phyloP scores from a whole-genome alignment of 1,284 basidiomycete species.

The Trichosporon ovoides region DNA sequence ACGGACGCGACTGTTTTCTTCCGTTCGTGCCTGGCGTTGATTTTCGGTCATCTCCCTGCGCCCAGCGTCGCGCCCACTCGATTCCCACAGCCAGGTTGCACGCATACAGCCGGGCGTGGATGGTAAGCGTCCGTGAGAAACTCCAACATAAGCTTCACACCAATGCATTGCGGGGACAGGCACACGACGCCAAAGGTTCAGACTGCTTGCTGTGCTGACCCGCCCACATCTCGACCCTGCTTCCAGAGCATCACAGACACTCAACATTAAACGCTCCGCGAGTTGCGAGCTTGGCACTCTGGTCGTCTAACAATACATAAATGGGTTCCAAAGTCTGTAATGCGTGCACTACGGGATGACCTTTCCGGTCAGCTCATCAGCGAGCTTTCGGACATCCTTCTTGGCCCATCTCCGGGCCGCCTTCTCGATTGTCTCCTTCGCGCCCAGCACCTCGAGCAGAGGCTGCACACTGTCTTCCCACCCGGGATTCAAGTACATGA shows the following conservation, averaged over 20 bases:
- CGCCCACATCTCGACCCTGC: too few relatives aligned
- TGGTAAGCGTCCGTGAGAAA: too few relatives aligned
- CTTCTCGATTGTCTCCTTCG: constrained; percentile 54
- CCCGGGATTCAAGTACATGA: constrained; percentile 59
- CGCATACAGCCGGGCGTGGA: not conserved
- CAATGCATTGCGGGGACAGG: too few relatives aligned
- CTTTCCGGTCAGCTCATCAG: constrained; percentile 59
- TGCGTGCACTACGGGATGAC: constrained; percentile 10
- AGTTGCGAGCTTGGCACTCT: too few relatives aligned
- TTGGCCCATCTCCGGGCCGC: constrained; percentile 55
- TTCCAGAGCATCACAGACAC: too few relatives aligned
- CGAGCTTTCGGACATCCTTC: constrained; percentile 57
- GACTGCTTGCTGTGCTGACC: too few relatives aligned
- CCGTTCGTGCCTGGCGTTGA: not conserved
- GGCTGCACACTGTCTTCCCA: constrained; percentile 58
- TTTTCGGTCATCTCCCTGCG: not conserved
- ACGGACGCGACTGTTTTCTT: not conserved
- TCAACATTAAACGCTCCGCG: too few relatives aligned
- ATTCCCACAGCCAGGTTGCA: not conserved
- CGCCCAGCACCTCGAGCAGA: constrained; percentile 67
- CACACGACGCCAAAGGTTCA: too few relatives aligned
- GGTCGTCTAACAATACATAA: too few relatives aligned
- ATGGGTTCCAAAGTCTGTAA: too few relatives aligned
- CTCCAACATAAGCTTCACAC: too few relatives aligned
- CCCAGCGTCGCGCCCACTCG: not conserved